A percentile compares a stretch with the other conserved stretches of the same genome.
Conservation (phyloP, 768 basidiomycete genomes). For the Gyrodon lividus region DNA sequence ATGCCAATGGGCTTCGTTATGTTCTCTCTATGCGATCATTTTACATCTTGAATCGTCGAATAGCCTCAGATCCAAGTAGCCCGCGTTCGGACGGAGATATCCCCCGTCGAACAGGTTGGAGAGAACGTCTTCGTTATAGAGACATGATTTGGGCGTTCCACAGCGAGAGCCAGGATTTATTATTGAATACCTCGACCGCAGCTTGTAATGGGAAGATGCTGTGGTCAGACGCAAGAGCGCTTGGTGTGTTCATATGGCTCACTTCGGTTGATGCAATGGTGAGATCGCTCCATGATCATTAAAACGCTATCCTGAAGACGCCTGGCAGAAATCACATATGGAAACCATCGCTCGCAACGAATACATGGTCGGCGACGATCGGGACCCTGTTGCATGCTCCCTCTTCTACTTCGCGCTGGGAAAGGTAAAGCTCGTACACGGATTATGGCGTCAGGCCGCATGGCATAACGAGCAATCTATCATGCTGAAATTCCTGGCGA, state of each 20-base stretch:
- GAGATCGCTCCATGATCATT: slow-evolving; percentile 25
- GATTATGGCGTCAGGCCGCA: slow-evolving; percentile 92
- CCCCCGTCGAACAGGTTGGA: slow-evolving; percentile 50
- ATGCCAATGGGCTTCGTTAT: slow-evolving; percentile 90
- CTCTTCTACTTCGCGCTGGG: slow-evolving; percentile 94
- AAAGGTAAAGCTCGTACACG: slow-evolving; percentile 88
- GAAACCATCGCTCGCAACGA: slow-evolving; percentile 90
- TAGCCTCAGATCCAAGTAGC: slow-evolving; percentile 46
- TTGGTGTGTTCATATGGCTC: slow-evolving; percentile 90
- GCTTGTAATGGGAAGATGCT: slow-evolving; percentile 84
- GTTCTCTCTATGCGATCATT: slow-evolving; percentile 91
- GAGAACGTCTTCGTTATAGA: slow-evolving; percentile 83
- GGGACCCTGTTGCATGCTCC: slow-evolving; percentile 88
- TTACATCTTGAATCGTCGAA: slow-evolving; percentile 75
- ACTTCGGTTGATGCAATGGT: slow-evolving; percentile 79
- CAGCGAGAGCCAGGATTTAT: slow-evolving; percentile 87
- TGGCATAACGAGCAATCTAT: slow-evolving; percentile 88
- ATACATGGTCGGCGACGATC: slow-evolving; percentile 82
- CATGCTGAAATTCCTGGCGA: slow-evolving; percentile 91
- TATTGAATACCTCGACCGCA: slow-evolving; percentile 65
- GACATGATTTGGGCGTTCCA: slow-evolving; percentile 98
- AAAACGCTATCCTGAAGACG: neutral
- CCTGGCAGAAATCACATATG: slow-evolving; percentile 69
- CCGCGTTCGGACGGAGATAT: slow-evolving; percentile 42
- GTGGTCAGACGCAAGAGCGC: slow-evolving; percentile 84